These are phyloP conservation scores for Calonectria honghensis DNA, from an alignment of 2,329 filamentous ascomycete species.

Conservation along the genomic window DNA sequence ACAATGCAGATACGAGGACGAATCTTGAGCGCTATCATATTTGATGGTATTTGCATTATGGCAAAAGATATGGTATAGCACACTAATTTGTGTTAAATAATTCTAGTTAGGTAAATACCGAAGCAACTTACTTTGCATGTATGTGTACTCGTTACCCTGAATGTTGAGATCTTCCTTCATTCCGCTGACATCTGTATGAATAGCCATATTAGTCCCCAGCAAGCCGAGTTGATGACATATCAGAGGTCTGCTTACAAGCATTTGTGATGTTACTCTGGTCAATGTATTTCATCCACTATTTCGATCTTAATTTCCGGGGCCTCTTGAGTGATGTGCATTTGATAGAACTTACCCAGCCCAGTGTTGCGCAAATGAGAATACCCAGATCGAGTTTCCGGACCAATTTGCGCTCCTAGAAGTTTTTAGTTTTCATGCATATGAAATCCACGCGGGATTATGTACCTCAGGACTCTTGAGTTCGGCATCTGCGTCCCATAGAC, in stretches of 20 bases:
- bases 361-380: conserved; percentile 13
- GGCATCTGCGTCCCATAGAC: conserved; percentile 6
- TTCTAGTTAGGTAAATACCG: too few species aligned
- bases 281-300: conserved; percentile 24
- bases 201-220: not conserved
- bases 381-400: conserved; percentile 3
- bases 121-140: not conserved
- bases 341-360: not conserved
- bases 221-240: too few species aligned
- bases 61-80: conserved; percentile 18
- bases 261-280: conserved; percentile 21
- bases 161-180: conserved; percentile 25
- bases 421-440: not conserved
- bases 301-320: not conserved
- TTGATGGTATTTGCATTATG: conserved; percentile 19
- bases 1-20: conserved; percentile 8
- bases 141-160: conserved; percentile 14
- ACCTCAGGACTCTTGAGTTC: conserved; percentile 13
- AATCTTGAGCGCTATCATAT: conserved; percentile 1
- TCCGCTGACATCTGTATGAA: conserved; percentile 4
- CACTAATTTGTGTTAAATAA: not conserved
- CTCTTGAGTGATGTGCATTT: too few species aligned
- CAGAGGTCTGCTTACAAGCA: not conserved
- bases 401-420: not conserved
- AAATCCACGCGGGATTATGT: not conserved